Evolutionary conservation across 768 basidiomycete genomes (phyloP), one percentile per base, ranked within the genome.

Genomic region (Stropharia rugosoannulata): DNA sequence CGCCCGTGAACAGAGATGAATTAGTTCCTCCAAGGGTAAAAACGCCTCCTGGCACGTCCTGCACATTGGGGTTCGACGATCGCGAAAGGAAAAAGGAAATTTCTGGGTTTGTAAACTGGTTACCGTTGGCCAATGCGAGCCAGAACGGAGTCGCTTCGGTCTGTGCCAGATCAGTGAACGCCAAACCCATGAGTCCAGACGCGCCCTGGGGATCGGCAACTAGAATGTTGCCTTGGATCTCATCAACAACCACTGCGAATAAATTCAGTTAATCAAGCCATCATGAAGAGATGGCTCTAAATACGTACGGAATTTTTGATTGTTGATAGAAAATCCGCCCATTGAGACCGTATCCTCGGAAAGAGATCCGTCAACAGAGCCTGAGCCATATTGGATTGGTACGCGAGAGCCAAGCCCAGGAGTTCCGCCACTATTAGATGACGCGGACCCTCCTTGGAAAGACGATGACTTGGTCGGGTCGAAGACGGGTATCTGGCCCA

Each of bases 131-230:
- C 2, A 92, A 66, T 0, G 78, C 66, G 59, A 85, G 70, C 89
- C 90, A 91, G 66, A 91, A 89, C 0, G 90, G 90, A 0, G 68
- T 70, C 0, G 82, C 66, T 1, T 67, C 57, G 12, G 88, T 86
- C 8, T 75, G 71, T 0, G 90, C 80, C 44, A 93, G 78, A 12
- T 76, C 56, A 18, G 73, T 39, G 62, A 89, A 93, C 0, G 85
- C 90, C 40, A 93, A 80, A 16, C 90, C 90, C 76, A 93, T 75
- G 62, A 93, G 84, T 19, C 90, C 90, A 0, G 87, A 84, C 0
- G 84, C 71, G 1, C 51, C 51, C 15, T 19, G 11, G 35, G 51
- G 51, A 45, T 52, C 51, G 13, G 71, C 57, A 6, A 78, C 79
- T 19, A 68, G 65, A 29, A 90, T 70, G 2, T 90, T 68, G 4